phyloP scores from a whole-genome alignment of 495 filamentous ascomycete species.

The Alectoria sarmentosa region DNA sequence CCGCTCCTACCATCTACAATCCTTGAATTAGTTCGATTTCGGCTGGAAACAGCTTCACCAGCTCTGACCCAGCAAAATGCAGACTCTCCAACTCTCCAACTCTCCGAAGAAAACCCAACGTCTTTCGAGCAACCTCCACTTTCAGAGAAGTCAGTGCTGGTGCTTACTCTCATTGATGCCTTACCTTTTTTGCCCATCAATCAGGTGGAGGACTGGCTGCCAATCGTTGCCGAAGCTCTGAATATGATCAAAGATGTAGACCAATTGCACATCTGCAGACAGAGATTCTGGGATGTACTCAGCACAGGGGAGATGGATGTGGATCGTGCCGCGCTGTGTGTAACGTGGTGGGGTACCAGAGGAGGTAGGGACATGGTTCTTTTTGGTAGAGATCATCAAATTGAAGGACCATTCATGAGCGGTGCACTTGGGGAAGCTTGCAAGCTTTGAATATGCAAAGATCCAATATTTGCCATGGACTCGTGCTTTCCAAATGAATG shows the following conservation, averaged over 20 bases:
- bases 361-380: slow-evolving; percentile 62
- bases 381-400: slow-evolving; percentile 38
- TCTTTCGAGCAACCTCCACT: slow-evolving; percentile 33
- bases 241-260: slow-evolving; percentile 51
- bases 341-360: slow-evolving; percentile 77
- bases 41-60: slow-evolving; percentile 51
- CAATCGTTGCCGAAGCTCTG: slow-evolving; percentile 61
- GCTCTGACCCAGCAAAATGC: slow-evolving; percentile 35
- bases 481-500: background rate
- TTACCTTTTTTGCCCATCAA: slow-evolving; percentile 64
- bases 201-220: slow-evolving; percentile 70
- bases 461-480: background rate
- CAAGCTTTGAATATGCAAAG: slow-evolving; percentile 18
- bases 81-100: slow-evolving; percentile 12
- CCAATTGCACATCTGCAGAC: slow-evolving; percentile 59
- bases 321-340: slow-evolving; percentile 69
- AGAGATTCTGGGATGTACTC: slow-evolving; percentile 79
- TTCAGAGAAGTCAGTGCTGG: slow-evolving; percentile 76
- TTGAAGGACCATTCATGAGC: slow-evolving; percentile 49
- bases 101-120: slow-evolving; percentile 26
- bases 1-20: slow-evolving; percentile 71
- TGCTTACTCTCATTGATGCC: slow-evolving; percentile 74
- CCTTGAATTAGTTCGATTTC: slow-evolving; percentile 71
- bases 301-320: slow-evolving; percentile 88
- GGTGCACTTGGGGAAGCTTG: slow-evolving; percentile 42